Evolutionary conservation across 495 filamentous ascomycete genomes (phyloP).

Genomic region (Talaromyces ruber): DNA sequence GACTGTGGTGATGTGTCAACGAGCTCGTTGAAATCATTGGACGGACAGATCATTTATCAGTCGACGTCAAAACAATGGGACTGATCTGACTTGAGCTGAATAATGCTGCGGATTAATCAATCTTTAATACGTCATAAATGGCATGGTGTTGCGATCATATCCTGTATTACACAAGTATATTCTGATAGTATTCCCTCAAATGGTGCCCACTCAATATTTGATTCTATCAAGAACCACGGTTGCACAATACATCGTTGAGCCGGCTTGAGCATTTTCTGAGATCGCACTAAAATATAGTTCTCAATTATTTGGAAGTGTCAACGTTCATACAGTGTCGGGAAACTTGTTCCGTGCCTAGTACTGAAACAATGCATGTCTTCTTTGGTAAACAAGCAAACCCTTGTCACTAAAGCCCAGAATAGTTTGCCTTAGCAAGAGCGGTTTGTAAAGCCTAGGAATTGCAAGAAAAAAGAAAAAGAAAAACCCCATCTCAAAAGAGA

Average conservation of each 20-base stretch:
- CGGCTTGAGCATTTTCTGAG: background rate
- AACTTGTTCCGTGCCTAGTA: background rate
- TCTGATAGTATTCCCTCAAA: background rate
- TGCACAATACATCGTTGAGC: background rate
- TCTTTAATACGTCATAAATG: no score
- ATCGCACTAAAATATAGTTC: background rate
- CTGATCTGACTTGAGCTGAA: background rate
- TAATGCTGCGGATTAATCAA: no score
- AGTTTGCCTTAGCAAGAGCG: background rate
- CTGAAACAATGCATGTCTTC: background rate
- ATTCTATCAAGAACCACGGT: background rate
- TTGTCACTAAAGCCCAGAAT: background rate
- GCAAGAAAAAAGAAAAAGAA: background rate
- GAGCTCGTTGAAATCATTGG: background rate
- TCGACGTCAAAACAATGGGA: background rate
- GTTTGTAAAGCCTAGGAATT: background rate
- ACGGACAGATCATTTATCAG: background rate
- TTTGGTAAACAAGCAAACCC: background rate
- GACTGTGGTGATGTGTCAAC: background rate
- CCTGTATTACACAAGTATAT: background rate
- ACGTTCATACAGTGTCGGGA: background rate
- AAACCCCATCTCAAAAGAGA: background rate
- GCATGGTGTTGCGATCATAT: no score
- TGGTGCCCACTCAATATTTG: background rate
- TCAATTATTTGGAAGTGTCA: background rate